phyloP scores from a whole-genome alignment of 2,329 filamentous ascomycete species.

The Fonsecaea multimorphosa region DNA sequence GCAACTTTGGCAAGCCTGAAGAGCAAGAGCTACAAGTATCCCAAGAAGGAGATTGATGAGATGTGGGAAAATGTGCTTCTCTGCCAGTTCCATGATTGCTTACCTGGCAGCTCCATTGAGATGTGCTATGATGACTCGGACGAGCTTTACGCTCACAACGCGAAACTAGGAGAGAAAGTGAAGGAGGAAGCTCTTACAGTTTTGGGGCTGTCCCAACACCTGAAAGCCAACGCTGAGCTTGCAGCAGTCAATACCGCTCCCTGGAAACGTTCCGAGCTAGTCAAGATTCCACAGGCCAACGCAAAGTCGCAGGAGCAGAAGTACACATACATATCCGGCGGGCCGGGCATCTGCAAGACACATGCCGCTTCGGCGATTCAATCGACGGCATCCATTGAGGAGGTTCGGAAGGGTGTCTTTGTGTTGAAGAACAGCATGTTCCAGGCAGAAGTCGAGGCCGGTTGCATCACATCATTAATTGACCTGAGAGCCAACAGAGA shows the following conservation, averaged over 20 bases:
- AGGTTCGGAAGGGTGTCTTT: conserved; percentile 68
- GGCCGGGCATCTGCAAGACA: conserved; percentile 52
- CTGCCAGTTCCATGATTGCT: conserved; percentile 96
- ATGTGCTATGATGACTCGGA: conserved; percentile 99
- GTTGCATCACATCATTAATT: conserved; percentile 82
- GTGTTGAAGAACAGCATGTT: conserved; percentile 80
- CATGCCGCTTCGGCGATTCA: conserved; percentile 38
- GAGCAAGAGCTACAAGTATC: conserved; percentile 78
- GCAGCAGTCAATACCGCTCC: conserved; percentile 83
- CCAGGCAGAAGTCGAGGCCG: conserved; percentile 72
- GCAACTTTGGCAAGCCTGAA: conserved; percentile 83
- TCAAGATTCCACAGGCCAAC: conserved; percentile 61
- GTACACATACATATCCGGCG: conserved; percentile 56
- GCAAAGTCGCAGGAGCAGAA: conserved; percentile 38
- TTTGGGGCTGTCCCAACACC: conserved; percentile 64
- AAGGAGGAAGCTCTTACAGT: conserved; percentile 71
- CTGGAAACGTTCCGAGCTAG: conserved; percentile 79
- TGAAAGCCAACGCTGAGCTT: conserved; percentile 54
- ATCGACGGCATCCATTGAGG: conserved; percentile 54
- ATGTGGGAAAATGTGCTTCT: conserved; percentile 95
- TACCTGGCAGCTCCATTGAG: conserved; percentile 92
- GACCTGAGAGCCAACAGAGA: conserved; percentile 77
- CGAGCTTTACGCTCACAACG: conserved; percentile 83
- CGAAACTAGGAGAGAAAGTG: conserved; percentile 74
- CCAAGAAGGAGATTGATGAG: conserved; percentile 88